Evolutionary conservation across 164 flowering plant genomes (phyloP).

Genomic region (Echeveria elegans): DNA sequence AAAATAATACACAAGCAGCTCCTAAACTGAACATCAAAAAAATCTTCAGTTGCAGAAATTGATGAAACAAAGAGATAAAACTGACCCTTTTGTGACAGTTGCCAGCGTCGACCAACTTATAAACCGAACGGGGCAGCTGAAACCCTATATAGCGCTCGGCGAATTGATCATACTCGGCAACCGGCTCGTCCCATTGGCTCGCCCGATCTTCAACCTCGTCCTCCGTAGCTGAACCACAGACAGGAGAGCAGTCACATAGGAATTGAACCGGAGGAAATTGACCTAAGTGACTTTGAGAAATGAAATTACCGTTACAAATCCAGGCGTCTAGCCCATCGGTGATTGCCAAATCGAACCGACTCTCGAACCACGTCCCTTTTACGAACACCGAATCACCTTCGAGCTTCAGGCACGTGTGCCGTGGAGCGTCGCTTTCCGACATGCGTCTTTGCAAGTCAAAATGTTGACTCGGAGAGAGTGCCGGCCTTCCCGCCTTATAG

Average conservation of each 20-base stretch:
- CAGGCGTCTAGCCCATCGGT: constrained; percentile 65
- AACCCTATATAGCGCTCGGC: constrained; percentile 66
- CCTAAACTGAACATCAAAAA: not conserved
- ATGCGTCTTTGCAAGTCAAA: too few relatives aligned
- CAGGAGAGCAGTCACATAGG: not conserved
- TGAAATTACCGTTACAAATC: constrained; percentile 55
- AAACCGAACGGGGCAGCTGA: constrained; percentile 75
- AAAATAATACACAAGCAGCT: not conserved
- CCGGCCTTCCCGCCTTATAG: too few relatives aligned
- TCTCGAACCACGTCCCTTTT: constrained; percentile 60
- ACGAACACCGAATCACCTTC: constrained; percentile 35
- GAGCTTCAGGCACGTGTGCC: too few relatives aligned
- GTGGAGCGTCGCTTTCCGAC: too few relatives aligned
- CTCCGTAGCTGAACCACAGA: constrained; percentile 40
- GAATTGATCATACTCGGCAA: constrained; percentile 53
- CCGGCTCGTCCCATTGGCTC: constrained; percentile 82
- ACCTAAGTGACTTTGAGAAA: not conserved
- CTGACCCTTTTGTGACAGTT: constrained; percentile 56
- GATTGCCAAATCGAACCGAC: constrained; percentile 59
- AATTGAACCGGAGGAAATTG: constrained; percentile 7
- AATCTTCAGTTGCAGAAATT: not conserved
- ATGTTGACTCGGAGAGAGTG: too few relatives aligned
- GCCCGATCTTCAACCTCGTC: constrained; percentile 73
- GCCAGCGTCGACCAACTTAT: constrained; percentile 62
- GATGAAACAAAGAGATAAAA: constrained; percentile 7